Conservation (phyloP, 306 rosid genomes). For the Vicia villosa region DNA sequence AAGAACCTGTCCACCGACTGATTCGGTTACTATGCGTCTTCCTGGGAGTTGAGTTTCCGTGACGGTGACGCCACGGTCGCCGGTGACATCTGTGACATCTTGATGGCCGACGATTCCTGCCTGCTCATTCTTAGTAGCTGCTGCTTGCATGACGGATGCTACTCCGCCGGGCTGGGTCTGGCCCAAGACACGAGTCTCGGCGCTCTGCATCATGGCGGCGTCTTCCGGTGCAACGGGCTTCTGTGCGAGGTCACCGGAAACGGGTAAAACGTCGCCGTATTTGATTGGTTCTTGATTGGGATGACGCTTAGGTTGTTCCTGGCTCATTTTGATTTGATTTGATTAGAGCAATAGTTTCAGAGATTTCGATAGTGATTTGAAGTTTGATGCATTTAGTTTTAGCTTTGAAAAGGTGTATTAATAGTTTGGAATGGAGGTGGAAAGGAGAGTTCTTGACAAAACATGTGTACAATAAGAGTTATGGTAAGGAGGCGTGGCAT, state of each 20-base stretch:
- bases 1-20: conserved; percentile 72
- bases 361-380: background rate
- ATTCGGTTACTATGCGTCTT: conserved; percentile 59
- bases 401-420: background rate
- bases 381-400: background rate
- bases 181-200: conserved; percentile 60
- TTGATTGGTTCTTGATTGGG: conserved; percentile 47
- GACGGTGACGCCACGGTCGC: conserved; percentile 60
- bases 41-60: conserved; percentile 55
- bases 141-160: conserved; percentile 69
- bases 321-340: conserved; percentile 49
- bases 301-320: conserved; percentile 52
- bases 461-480: too few relatives aligned
- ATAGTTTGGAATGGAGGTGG: conserved; percentile 29
- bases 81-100: conserved; percentile 50
- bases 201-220: conserved; percentile 85
- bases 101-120: conserved; percentile 53
- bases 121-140: conserved; percentile 57
- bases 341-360: conserved; percentile 45
- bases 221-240: conserved; percentile 65
- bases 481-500: conserved; percentile 29
- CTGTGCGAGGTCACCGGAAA: conserved; percentile 61
- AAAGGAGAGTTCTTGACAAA: conserved; percentile 15
- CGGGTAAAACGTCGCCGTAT: conserved; percentile 65
- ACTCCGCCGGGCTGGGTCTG: conserved; percentile 59